Conservation (phyloP, 1,284 basidiomycete species). For the Abortiporus biennis region DNA sequence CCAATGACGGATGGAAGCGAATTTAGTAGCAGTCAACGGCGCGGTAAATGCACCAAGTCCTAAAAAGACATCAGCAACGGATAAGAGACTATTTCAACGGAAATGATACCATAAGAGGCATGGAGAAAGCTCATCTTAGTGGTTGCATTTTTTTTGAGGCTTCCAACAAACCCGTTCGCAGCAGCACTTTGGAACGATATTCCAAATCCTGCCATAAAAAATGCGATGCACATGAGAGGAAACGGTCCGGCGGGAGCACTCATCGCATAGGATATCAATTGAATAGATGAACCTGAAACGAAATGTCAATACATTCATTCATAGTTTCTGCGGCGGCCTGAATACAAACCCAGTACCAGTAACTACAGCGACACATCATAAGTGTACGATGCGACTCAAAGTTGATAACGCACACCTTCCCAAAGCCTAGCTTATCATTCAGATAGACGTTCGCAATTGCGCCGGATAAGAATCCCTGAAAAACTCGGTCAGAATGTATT, state of each 20-base stretch:
- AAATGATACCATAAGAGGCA: slow-evolving; percentile 1
- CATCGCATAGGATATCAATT: background rate
- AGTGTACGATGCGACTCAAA: background rate
- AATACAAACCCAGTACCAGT: too few species aligned
- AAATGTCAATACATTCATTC: too few species aligned
- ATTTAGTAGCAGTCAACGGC: background rate
- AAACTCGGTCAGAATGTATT: background rate
- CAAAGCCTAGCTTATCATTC: slow-evolving; percentile 2
- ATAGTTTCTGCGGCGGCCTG: too few species aligned
- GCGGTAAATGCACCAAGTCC: too few species aligned
- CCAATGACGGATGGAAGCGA: slow-evolving; percentile 28
- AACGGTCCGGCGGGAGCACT: background rate
- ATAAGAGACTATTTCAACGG: background rate
- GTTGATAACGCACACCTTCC: background rate
- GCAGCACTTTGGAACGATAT: background rate
- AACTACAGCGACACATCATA: too few species aligned
- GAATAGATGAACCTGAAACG: too few species aligned
- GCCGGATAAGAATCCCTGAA: background rate
- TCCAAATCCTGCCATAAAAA: background rate
- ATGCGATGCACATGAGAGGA: background rate
- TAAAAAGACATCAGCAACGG: background rate
- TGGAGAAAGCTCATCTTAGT: slow-evolving; percentile 13
- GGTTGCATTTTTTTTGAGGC: slow-evolving; percentile 34
- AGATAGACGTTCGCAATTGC: slow-evolving; percentile 3
- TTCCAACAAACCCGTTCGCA: slow-evolving; percentile 40